Evolutionary conservation across 2,329 filamentous ascomycete species (phyloP).

Genomic region (Plenodomus biglobosus): DNA sequence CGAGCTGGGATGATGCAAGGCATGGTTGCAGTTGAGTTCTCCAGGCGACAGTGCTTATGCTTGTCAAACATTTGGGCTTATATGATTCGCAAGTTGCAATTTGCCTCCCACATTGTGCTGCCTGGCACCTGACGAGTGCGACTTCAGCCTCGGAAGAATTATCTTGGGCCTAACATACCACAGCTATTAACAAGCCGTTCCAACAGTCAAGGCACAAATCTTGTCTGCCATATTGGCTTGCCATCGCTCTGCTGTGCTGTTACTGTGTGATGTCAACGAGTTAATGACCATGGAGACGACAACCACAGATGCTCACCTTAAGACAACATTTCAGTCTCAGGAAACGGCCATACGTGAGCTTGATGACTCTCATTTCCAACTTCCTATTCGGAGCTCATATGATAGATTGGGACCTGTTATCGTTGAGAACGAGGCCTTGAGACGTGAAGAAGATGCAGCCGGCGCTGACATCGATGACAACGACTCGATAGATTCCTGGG

Average conservation of each 20-base stretch:
- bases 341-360: not conserved
- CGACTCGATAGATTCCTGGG: not conserved
- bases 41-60: not conserved
- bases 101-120: not conserved
- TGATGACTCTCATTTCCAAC: not conserved
- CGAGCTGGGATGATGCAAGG: conserved; percentile 1
- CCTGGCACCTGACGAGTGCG: not conserved
- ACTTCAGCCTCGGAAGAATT: not conserved
- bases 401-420: not conserved
- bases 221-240: not conserved
- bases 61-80: not conserved
- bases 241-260: not conserved
- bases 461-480: not conserved
- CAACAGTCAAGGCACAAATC: not conserved
- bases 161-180: not conserved
- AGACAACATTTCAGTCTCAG: not conserved
- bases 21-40: not conserved
- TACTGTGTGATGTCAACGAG: not conserved
- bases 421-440: not conserved
- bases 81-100: not conserved
- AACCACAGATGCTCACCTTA: not conserved
- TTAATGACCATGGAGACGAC: not conserved
- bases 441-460: not conserved
- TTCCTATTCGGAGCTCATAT: not conserved
- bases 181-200: not conserved